A percentile compares a stretch with the other conserved stretches of the same genome.
These are phyloP conservation scores for Hibiscus tridactylites DNA, from an alignment of 345 rosid species.

Conservation along the genomic window DNA sequence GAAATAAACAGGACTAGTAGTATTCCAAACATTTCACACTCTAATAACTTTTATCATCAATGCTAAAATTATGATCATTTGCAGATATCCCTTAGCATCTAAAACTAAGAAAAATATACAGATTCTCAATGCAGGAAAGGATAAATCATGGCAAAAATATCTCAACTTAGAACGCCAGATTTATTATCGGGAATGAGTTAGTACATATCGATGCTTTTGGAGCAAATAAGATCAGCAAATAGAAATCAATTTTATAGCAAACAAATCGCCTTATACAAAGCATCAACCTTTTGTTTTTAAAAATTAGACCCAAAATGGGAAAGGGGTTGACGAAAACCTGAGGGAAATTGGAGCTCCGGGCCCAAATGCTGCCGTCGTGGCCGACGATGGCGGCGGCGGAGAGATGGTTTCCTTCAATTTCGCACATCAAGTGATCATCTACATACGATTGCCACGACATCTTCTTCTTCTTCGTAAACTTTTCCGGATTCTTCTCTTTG, in stretches of 20 bases:
- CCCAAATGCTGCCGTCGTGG: background rate
- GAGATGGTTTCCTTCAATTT: background rate
- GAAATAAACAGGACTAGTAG: too few relatives aligned
- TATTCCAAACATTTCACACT: too few relatives aligned
- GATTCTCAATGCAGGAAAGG: background rate
- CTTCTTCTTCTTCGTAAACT: background rate
- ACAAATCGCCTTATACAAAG: background rate
- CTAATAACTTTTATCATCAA: background rate
- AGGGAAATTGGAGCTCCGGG: background rate
- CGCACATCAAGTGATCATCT: background rate
- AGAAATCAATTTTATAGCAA: background rate
- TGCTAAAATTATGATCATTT: background rate
- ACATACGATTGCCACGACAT: background rate
- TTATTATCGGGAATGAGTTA: background rate
- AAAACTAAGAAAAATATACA: background rate
- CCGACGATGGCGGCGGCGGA: background rate
- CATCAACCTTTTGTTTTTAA: background rate
- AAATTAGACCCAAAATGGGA: background rate
- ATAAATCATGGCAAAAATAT: background rate
- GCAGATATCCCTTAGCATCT: background rate
- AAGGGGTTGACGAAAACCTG: background rate
- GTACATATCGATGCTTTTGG: background rate
- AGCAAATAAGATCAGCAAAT: background rate
- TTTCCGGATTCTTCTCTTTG: background rate
- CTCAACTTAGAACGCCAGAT: background rate